phyloP scores from a whole-genome alignment of 495 filamentous ascomycete species.

The Tetracladium marchalianum region DNA sequence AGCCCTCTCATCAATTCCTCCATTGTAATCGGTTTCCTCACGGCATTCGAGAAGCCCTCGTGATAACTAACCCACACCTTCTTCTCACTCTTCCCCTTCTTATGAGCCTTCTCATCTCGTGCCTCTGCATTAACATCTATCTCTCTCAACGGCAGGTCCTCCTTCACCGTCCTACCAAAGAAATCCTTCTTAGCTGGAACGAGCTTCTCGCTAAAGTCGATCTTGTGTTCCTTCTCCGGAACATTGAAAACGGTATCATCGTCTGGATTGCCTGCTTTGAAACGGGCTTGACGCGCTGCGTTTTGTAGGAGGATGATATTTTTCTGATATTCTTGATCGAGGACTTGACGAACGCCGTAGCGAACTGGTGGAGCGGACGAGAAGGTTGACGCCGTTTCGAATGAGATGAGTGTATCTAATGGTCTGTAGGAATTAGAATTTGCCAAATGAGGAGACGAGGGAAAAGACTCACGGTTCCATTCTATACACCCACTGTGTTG shows the following conservation, averaged over 20 bases:
- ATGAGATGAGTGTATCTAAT: conserved; percentile 59
- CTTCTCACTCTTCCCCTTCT: conserved; percentile 29
- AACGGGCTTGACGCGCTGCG: conserved; percentile 44
- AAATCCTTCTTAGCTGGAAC: conserved; percentile 68
- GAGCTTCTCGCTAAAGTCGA: conserved; percentile 10
- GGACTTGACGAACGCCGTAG: conserved; percentile 83
- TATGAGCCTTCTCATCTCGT: conserved; percentile 20
- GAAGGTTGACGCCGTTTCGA: conserved; percentile 37
- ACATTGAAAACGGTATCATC: conserved; percentile 18
- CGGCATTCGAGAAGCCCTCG: conserved; percentile 94
- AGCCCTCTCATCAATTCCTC: conserved; percentile 71
- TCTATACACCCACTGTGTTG: conserved; percentile 65
- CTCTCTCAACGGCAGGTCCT: conserved; percentile 22
- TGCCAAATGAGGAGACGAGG: background rate
- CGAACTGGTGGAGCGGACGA: conserved; percentile 47
- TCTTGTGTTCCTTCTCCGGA: conserved; percentile 34
- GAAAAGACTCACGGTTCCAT: conserved; percentile 76
- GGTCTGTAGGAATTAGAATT: conserved; percentile 31
- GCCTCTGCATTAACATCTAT: conserved; percentile 24
- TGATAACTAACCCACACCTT: conserved; percentile 91
- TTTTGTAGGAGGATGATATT: conserved; percentile 50
- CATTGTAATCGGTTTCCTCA: conserved; percentile 82
- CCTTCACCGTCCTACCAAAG: conserved; percentile 60
- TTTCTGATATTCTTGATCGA: conserved; percentile 79
- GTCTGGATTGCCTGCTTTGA: conserved; percentile 28